Base-by-base conservation (phyloP, 2,329 filamentous ascomycete genomes). In the Colletotrichum filicis region DNA sequence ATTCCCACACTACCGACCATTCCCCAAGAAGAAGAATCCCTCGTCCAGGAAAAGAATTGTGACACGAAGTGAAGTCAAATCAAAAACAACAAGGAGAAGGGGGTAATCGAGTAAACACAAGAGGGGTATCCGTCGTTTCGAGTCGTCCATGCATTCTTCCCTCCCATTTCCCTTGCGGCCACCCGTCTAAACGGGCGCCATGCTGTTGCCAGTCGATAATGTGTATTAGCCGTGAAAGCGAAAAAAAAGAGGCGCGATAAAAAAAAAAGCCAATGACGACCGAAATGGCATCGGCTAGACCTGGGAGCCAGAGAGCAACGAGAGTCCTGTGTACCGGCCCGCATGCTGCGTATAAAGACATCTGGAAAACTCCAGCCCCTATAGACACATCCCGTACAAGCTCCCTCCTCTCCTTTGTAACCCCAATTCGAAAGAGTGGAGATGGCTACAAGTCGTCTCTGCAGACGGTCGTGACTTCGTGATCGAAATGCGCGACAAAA, bases 111-210 rank as follows among this genome's bases (percentile, higher is more conserved):
- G 68, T 74, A 75, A 75, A 72, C 66, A 75, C 58, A 71, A 76
- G 77, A 78, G 75, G 83, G 83, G 83, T 85, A 85, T 85, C 83
- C 83, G 80, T 85, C 83, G 77, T 83, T 77, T 82, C 80, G 79
- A 82, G 80, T 85, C 83, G 78, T 85, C 81, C 83, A 84, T 83
- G 77, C 83, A 83, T 83, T 84, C 82, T 83, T 79, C 78, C 81
- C 81, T 77, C 82, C 78, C 79, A 72, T 62, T 67, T 73, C 69
- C 74, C 65, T 66, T 71, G 72, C 74, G 75, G 68, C 66, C 79
- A 79, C 78, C 79, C 79, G 77, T 78, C 75, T 77, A 73, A 57
- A 73, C 71, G 75, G 69, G 74, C 67, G 66, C 71, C 75, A 78
- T 82, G 80, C 80, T 83, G 80, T 83, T 82, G 81, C 83, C 81